A percentile compares a stretch with the other conserved stretches of the same genome.
These are phyloP conservation scores for Clonostachys rosea DNA, from an alignment of 2,329 filamentous ascomycete genomes.

Conservation along the genomic window DNA sequence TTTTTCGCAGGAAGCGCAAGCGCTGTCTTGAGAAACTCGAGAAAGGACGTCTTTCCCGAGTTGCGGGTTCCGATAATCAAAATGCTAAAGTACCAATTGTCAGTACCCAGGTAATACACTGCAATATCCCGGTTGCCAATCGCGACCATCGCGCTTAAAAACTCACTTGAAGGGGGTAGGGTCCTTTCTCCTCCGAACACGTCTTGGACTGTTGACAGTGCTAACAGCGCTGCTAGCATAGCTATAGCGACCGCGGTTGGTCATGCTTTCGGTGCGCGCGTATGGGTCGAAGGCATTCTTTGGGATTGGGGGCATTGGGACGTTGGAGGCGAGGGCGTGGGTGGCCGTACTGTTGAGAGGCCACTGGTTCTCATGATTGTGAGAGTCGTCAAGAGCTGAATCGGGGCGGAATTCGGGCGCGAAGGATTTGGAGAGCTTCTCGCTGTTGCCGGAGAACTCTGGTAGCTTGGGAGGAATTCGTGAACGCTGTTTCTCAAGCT, in stretches of 20 bases:
- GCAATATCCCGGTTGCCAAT: not conserved
- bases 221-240: constrained; percentile 91
- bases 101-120: constrained; percentile 2
- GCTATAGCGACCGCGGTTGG: constrained; percentile 91
- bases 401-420: constrained; percentile 57
- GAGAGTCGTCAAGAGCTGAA: constrained; percentile 29
- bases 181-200: constrained; percentile 91
- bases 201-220: constrained; percentile 87
- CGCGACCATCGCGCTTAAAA: not conserved
- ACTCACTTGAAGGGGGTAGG: constrained; percentile 98
- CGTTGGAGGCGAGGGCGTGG: constrained; percentile 33
- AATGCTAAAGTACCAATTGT: constrained; percentile 51
- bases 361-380: constrained; percentile 15
- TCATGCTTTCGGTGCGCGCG: constrained; percentile 88
- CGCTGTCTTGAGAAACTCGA: constrained; percentile 88
- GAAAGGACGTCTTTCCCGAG: constrained; percentile 93
- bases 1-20: constrained; percentile 81
- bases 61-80: constrained; percentile 84
- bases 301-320: constrained; percentile 55
- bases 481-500: constrained; percentile 44
- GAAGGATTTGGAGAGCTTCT: constrained; percentile 39
- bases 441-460: constrained; percentile 42
- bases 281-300: constrained; percentile 70
- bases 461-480: constrained; percentile 46
- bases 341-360: constrained; percentile 13